Evolutionary conservation across 129 eudicot genomes (phyloP), one percentile per base, ranked within the genome.

Genomic region (Escallonia herrerae): DNA sequence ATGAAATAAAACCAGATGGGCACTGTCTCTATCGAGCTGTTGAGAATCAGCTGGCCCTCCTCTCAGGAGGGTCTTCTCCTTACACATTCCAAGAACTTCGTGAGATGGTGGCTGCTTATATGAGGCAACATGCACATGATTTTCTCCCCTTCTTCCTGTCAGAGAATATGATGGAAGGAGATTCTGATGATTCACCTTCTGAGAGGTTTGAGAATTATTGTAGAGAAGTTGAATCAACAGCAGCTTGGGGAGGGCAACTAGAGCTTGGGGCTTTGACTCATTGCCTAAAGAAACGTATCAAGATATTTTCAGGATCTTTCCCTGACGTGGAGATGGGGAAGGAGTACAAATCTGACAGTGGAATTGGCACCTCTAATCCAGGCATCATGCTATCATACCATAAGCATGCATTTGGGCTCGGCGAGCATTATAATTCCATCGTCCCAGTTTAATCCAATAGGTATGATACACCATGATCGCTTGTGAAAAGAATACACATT

Each of bases 301-400:
- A 80, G 91, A 76, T 89, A 62, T 86, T 58, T 75, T 94, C 97
- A 0, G 99, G 99, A 13, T 94, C 97, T 4, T 94, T 89, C 67
- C 99, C 99, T 45, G 93, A 94, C 70, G 99, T 94, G 42, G 99
- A 89, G 80, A 89, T 93, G 99, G 99, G 99, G n/a, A 94, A 89
- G 77, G 97, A 94, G 75, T 94, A 86, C 69, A 89, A 83, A 74
- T 65, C 90, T 22, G 83, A 74, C 7, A 66, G 72, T 33, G 59
- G 42, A 38, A 2, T 47, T 71, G 80, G 65, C 4, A 63, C 77
- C n/a, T 57, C 76, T 5, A 71, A 40, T 42, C 77, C 87, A 1
- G 81, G 90, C 76, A 82, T 94, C 66, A 84, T 81, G 90, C 62
- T 93, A 22, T 93, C 99, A 1, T 93, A 89, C 79, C 99, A 93